These are phyloP conservation scores for Teunomyces stri DNA, from an alignment of 805 yeast genomes.

Conservation along the genomic window DNA sequence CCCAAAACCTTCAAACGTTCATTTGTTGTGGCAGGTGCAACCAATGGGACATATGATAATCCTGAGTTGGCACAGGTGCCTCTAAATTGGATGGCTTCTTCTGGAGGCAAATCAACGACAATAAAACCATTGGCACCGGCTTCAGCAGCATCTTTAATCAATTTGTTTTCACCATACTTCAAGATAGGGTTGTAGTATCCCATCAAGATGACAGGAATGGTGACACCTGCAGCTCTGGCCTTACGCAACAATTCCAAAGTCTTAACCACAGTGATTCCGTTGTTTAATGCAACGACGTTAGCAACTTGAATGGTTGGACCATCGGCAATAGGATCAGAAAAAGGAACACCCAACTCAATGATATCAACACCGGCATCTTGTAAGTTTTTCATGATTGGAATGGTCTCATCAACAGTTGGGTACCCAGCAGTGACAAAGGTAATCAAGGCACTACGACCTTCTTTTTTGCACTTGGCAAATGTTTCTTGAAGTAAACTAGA, in stretches of 20 bases:
- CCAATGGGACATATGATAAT: conserved; percentile 84
- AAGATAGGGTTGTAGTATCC: conserved; percentile 96
- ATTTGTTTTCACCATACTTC: conserved; percentile 82
- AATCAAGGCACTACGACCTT: conserved; percentile 81
- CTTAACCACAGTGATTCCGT: conserved; percentile 71
- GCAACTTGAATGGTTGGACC: conserved; percentile 96
- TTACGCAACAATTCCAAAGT: conserved; percentile 68
- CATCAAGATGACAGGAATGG: conserved; percentile 89
- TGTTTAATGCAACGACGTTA: conserved; percentile 75
- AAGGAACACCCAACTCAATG: conserved; percentile 93
- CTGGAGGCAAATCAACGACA: conserved; percentile 96
- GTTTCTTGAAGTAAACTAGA: conserved; percentile 56
- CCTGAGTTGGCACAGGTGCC: conserved; percentile 63
- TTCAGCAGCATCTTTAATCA: conserved; percentile 71
- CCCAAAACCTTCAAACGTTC: conserved; percentile 78
- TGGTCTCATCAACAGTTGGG: conserved; percentile 84
- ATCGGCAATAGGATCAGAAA: conserved; percentile 98
- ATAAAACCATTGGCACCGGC: conserved; percentile 96
- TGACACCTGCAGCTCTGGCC: conserved; percentile 82
- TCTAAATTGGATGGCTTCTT: conserved; percentile 90
- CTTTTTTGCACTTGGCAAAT: conserved; percentile 56
- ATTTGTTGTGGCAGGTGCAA: conserved; percentile 95
- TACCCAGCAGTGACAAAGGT: conserved; percentile 94
- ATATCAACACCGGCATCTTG: conserved; percentile 96
- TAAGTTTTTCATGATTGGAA: conserved; percentile 80